Conservation (phyloP, 108 stramenopile species). For the Nannochloropsis salina region DNA sequence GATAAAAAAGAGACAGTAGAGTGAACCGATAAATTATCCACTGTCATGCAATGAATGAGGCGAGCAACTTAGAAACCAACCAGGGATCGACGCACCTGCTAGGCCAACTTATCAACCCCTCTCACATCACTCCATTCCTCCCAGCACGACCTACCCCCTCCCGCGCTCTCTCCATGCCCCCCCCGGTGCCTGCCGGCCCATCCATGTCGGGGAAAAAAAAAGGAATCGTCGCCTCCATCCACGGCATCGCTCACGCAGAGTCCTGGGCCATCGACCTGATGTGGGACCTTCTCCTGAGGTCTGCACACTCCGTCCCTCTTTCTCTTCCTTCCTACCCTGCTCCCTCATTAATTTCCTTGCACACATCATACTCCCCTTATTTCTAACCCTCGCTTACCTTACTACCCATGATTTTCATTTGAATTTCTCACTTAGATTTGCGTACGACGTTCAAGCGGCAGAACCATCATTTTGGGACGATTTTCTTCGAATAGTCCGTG, state of each 20-base stretch:
- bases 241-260: conserved; percentile 51
- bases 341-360: background rate
- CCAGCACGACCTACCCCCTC: background rate
- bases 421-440: background rate
- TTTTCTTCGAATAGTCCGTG: background rate
- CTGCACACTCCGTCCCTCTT: background rate
- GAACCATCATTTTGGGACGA: background rate
- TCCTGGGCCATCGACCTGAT: conserved; percentile 48
- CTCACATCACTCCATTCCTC: background rate
- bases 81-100: too few species aligned
- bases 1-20: too few species aligned
- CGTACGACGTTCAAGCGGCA: background rate
- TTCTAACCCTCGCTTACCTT: background rate
- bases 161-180: background rate
- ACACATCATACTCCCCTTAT: background rate
- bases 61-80: too few species aligned
- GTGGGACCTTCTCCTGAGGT: conserved; percentile 51
- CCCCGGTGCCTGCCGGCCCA: background rate
- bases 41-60: too few species aligned
- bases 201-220: background rate
- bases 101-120: background rate
- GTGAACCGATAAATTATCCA: too few species aligned
- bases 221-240: conserved; percentile 24
- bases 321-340: background rate
- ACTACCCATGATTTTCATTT: background rate